Conservation (phyloP, 2,329 filamentous ascomycete genomes). For the Bipolaris cookei region DNA sequence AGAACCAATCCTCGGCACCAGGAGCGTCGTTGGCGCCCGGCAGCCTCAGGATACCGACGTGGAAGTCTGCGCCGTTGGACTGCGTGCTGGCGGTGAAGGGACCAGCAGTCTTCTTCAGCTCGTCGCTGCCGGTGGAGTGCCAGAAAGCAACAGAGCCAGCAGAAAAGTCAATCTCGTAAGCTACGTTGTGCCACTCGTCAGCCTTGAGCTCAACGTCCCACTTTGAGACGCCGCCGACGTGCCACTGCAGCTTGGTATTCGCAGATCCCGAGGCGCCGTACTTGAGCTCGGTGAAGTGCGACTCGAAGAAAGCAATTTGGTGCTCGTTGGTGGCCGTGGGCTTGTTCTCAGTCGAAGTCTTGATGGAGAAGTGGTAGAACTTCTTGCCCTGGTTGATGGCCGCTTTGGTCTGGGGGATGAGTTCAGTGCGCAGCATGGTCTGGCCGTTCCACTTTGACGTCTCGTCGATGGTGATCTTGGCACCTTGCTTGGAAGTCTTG, state of each 20-base stretch:
- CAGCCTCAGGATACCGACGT: conserved; percentile 72
- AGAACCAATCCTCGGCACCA: conserved; percentile 70
- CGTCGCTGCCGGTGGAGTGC: conserved; percentile 68
- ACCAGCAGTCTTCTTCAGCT: conserved; percentile 64
- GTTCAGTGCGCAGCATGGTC: conserved; percentile 72
- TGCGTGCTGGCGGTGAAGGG: conserved; percentile 66
- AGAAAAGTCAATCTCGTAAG: conserved; percentile 74
- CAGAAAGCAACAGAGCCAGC: conserved; percentile 69
- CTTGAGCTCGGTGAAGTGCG: conserved; percentile 78
- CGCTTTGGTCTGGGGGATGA: conserved; percentile 72
- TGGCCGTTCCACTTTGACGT: conserved; percentile 75
- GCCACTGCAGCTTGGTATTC: conserved; percentile 66
- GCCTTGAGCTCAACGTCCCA: conserved; percentile 68
- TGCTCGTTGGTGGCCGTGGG: conserved; percentile 70
- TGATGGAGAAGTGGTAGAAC: conserved; percentile 75
- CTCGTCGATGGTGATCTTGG: conserved; percentile 70
- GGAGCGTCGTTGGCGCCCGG: conserved; percentile 62
- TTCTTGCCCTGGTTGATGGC: conserved; percentile 69
- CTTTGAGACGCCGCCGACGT: conserved; percentile 64
- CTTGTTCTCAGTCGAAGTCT: conserved; percentile 63
- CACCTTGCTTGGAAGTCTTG: conserved; percentile 65
- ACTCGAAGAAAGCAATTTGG: conserved; percentile 69
- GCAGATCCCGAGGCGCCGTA: conserved; percentile 60
- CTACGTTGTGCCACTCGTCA: conserved; percentile 75
- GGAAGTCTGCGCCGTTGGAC: conserved; percentile 74